phyloP scores from a whole-genome alignment of 805 yeast species.

The Teunomyces aglyptinius region DNA sequence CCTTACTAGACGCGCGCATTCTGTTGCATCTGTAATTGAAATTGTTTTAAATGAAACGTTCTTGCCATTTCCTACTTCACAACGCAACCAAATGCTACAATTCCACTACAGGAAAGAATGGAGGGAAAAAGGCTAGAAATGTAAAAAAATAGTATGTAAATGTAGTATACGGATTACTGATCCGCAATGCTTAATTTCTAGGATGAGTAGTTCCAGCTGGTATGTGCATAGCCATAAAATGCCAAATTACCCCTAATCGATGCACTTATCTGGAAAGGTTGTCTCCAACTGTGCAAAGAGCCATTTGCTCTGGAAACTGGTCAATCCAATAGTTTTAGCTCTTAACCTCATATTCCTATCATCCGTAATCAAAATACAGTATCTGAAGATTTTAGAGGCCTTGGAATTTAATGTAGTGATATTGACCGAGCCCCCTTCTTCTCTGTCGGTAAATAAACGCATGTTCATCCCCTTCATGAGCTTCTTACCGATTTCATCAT shows the following conservation, averaged over 20 bases:
- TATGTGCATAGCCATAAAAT: background rate
- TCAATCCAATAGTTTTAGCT: slow-evolving; percentile 55
- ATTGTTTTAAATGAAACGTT: background rate
- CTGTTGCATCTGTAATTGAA: background rate
- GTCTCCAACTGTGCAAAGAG: slow-evolving; percentile 51
- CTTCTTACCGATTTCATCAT: slow-evolving; percentile 39
- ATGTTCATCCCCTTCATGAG: slow-evolving; percentile 41
- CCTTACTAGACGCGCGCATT: background rate
- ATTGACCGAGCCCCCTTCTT: background rate
- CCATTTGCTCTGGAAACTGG: slow-evolving; percentile 61
- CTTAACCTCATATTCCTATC: slow-evolving; percentile 70
- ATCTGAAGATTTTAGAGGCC: slow-evolving; percentile 45
- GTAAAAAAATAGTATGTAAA: slow-evolving; percentile 3
- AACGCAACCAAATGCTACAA: background rate
- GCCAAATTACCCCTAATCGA: slow-evolving; percentile 34
- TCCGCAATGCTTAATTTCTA: slow-evolving; percentile 1
- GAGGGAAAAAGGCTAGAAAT: background rate
- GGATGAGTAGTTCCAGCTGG: background rate
- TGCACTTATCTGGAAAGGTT: slow-evolving; percentile 49
- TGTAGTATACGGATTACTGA: slow-evolving; percentile 2
- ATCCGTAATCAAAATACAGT: slow-evolving; percentile 67
- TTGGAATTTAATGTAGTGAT: background rate
- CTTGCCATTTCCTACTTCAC: background rate
- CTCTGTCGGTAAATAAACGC: slow-evolving; percentile 12
- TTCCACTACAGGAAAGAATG: background rate